Evolutionary conservation across 192 early-diverging fungal genomes (phyloP), one percentile per base, ranked within the genome.

Genomic region (Piromyces finnis): DNA sequence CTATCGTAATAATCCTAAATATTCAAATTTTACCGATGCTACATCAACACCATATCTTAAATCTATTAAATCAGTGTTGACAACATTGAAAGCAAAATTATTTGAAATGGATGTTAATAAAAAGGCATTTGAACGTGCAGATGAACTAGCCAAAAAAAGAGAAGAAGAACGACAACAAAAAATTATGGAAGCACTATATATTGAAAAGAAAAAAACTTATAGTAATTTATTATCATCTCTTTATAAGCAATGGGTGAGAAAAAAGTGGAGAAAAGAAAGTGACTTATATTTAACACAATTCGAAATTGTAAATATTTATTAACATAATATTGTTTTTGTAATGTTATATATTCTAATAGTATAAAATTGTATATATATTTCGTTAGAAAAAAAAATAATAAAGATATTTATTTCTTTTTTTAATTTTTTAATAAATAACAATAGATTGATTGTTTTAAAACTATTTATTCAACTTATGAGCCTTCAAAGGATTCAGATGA

Each of bases 1-100:
- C 14, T 89, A 87, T 81, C 81, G 89, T 36, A 89, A 89, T 82
- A 89, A 89, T 80, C 88, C 89, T 27, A 82, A 84, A 29, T 87
- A 87, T 81, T 81, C 85, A 77, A 87, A 87, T 77, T 82, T 82
- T 37, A 15, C 85, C 18, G 81, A 82, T 41, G 29, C 83, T 27
- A 82, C 79, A 1, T 32, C 77, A 81, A 82, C 83, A 4, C 83
- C 86, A 3, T 90, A 90, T 78, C 36, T 83, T 30, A 79, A 84
- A 37, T 79, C 81, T 59, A 29, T 90, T 39, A 78, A 59, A n/a
- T 28, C 82, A 28, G 85, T 86, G 29, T 79, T 83, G 7, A 79
- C 79, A 2, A 78, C 80, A 12, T 81, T 89, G 12, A 86, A 90
- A 36, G 82, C 80, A 7, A 79, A 85, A 15, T 82, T 90, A 18